phyloP scores from a whole-genome alignment of 352 stramenopile species.

The Phytophthora pini region DNA sequence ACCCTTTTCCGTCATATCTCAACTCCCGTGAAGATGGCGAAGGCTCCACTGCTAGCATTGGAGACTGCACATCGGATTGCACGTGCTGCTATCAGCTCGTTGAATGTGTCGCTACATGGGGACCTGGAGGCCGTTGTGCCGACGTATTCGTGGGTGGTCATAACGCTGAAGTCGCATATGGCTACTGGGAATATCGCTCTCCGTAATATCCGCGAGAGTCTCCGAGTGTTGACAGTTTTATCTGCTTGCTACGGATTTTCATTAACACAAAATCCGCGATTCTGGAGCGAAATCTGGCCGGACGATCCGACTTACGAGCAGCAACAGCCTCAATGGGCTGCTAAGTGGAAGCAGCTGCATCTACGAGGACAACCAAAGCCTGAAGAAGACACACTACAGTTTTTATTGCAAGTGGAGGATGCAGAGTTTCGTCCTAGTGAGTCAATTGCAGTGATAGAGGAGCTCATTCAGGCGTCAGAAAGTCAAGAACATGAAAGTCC shows the following conservation, averaged over 20 bases:
- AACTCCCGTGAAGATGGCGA: neutral
- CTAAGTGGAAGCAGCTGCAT: conserved; percentile 24
- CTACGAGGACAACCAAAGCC: conserved; percentile 1
- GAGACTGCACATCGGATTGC: conserved; percentile 23
- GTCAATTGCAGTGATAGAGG: conserved; percentile 9
- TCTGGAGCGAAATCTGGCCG: conserved; percentile 31
- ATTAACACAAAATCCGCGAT: conserved; percentile 20
- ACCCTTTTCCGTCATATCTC: neutral
- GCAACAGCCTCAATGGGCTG: conserved; percentile 13
- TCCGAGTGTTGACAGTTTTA: conserved; percentile 24
- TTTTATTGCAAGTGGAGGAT: conserved; percentile 12
- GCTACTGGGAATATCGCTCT: neutral
- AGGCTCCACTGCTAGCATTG: conserved; percentile 11
- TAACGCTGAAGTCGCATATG: conserved; percentile 7
- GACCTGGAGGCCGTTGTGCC: conserved; percentile 15
- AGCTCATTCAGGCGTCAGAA: conserved; percentile 7
- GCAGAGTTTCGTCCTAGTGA: neutral
- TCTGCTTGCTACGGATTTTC: conserved; percentile 22
- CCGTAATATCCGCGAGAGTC: conserved; percentile 13
- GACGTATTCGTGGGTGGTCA: conserved; percentile 20
- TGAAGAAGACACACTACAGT: neutral
- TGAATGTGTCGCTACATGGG: conserved; percentile 19
- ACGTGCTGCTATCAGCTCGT: conserved; percentile 8
- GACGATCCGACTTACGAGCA: neutral
- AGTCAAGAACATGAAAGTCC: conserved; percentile 13